Evolutionary conservation across 352 stramenopile species (phyloP).

Genomic region (Pythium rishiriense): DNA sequence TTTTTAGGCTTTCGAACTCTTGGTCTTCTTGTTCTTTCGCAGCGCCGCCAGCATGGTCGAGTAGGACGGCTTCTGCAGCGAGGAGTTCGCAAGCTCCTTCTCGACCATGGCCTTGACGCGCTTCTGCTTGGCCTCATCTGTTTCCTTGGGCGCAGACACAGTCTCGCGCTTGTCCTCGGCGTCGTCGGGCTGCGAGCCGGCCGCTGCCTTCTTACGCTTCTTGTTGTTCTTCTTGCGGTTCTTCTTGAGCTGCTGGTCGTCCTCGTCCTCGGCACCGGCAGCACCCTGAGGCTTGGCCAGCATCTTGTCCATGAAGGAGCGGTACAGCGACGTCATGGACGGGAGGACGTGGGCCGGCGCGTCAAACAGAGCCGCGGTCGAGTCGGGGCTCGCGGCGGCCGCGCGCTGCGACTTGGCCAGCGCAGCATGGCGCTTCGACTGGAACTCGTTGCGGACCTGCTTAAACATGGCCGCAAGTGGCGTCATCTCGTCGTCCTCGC

Average conservation of each 20-base stretch:
- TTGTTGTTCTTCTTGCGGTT: constrained; percentile 49
- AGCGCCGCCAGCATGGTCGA: constrained; percentile 69
- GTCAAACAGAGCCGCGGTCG: constrained; percentile 61
- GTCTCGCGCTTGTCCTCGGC: constrained; percentile 26
- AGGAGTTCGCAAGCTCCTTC: constrained; percentile 60
- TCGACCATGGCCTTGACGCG: constrained; percentile 65
- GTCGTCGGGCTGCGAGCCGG: constrained; percentile 17
- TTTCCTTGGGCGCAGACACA: neutral
- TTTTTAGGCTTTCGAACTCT: constrained; percentile 13
- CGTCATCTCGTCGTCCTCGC: constrained; percentile 37
- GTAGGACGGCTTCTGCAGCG: constrained; percentile 67
- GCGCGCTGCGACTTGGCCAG: constrained; percentile 21
- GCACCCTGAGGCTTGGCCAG: constrained; percentile 55
- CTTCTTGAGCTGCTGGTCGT: constrained; percentile 49
- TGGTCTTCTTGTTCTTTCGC: constrained; percentile 48
- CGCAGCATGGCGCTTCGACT: constrained; percentile 15
- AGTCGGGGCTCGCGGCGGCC: constrained; percentile 22
- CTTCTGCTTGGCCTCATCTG: constrained; percentile 35
- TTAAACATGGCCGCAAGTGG: constrained; percentile 38
- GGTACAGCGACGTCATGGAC: constrained; percentile 81
- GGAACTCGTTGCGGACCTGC: constrained; percentile 24
- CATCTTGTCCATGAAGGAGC: constrained; percentile 89
- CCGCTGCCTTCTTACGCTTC: constrained; percentile 32
- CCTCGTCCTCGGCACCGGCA: neutral
- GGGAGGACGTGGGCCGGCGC: constrained; percentile 80